Evolutionary conservation across 129 eudicot species (phyloP), one percentile per base, ranked within the genome.

Genomic region (Oenanthe sinensis): DNA sequence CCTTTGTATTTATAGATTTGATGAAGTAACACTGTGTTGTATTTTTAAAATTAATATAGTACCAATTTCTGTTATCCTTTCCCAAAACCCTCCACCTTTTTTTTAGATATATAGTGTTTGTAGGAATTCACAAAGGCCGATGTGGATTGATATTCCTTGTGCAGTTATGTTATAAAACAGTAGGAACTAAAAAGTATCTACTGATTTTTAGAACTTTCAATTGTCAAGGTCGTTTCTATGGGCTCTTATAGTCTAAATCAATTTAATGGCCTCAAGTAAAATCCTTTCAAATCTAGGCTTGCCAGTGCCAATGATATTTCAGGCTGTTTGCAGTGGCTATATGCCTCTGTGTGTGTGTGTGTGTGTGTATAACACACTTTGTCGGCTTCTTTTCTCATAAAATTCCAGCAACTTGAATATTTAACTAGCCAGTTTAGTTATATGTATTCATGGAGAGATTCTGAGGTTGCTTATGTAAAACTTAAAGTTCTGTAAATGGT

Each of bases 1-100:
- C 88, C 22, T 91, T 91, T 84, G 96, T 91, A 81, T 87, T 88
- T 78, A 69, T 91, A 82, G 91, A 91, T 88, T 82, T 88, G 48
- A 90, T 90, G 90, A 90, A 88, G 72, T 86, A 78, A 82, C 73
- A 68, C 70, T 67, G 50, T 62, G 78, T 55, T 77, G 83, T 69
- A 73, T 45, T 81, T 47, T 76, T 70, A 33, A 70, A 33, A 76
- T 50, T 37, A 65, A 69, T 50, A 24, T 28, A 39, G 73, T 69
- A 42, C 14, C 71, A 43, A 37, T 72, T 62, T 20, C 79, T 65
- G 9, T 78, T 77, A n/a, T 42, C 58, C 76, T 24, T 16, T 26
- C 19, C 36, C 42, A 17, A 4, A 13, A 26, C 15, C 75, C 71
- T 40, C 63, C 58, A 73, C 30, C 62, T 28, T 12, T 42, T 39